phyloP scores from a whole-genome alignment of 2,329 filamentous ascomycete species.

The Cercospora nicotianae region DNA sequence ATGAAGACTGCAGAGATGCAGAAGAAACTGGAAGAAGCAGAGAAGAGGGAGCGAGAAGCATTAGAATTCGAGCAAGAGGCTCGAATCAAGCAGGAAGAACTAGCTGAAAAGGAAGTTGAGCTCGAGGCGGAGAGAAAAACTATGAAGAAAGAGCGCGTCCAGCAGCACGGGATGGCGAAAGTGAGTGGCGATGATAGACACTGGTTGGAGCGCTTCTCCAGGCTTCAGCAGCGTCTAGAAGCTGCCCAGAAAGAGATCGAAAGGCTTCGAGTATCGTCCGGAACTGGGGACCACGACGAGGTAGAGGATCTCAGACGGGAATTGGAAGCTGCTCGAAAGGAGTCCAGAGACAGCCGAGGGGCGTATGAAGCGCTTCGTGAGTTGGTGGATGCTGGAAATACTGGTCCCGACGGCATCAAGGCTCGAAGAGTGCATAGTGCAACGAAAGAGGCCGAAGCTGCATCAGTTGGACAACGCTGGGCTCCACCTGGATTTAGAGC shows the following conservation, averaged over 20 bases:
- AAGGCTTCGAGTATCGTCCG: background rate
- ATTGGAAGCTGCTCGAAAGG: background rate
- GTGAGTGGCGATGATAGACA: background rate
- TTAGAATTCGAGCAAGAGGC: slow-evolving; percentile 11
- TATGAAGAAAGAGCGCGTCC: background rate
- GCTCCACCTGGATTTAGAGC: slow-evolving; percentile 14
- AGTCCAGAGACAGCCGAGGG: background rate
- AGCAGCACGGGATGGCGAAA: background rate
- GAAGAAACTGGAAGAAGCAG: slow-evolving; percentile 8
- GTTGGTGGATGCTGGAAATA: background rate
- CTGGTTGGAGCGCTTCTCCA: background rate
- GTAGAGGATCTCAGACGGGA: background rate
- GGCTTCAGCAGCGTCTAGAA: slow-evolving; percentile 3
- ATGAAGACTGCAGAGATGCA: slow-evolving; percentile 6
- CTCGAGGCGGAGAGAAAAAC: slow-evolving; percentile 7
- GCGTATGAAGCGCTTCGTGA: background rate
- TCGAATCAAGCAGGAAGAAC: slow-evolving; percentile 9
- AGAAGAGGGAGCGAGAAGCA: slow-evolving; percentile 13
- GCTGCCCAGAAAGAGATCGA: slow-evolving; percentile 7
- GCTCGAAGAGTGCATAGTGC: slow-evolving; percentile 7
- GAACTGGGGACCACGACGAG: background rate
- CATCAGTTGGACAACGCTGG: slow-evolving; percentile 9
- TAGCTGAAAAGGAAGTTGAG: slow-evolving; percentile 4
- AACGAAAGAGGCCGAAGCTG: slow-evolving; percentile 9
- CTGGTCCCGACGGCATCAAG: background rate